Evolutionary conservation across 202 grass and related monocot species (phyloP).

Genomic region (Carex arenaria): DNA sequence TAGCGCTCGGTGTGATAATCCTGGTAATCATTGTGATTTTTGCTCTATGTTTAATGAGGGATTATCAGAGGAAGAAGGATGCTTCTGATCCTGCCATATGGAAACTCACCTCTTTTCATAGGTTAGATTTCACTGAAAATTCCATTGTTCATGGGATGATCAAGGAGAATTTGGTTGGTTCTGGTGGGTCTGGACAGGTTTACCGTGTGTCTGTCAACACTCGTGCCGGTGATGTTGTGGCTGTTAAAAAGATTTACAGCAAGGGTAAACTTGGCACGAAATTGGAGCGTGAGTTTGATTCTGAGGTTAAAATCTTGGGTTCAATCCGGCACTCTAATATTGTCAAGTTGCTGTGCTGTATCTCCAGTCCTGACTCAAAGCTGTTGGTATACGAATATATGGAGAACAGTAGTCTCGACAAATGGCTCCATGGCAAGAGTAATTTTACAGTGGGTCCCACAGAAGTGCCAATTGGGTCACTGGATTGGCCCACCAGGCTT

Average conservation of each 20-base stretch:
- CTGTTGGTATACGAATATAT: slow-evolving; percentile 87
- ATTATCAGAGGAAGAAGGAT: slow-evolving; percentile 29
- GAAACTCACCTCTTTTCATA: slow-evolving; percentile 83
- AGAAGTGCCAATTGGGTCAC: background rate
- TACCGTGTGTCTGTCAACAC: slow-evolving; percentile 47
- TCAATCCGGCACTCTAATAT: slow-evolving; percentile 66
- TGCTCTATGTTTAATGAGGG: slow-evolving; percentile 31
- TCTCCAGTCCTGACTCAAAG: slow-evolving; percentile 50
- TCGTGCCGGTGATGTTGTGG: slow-evolving; percentile 37
- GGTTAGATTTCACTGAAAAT: slow-evolving; percentile 47
- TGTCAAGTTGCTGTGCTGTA: slow-evolving; percentile 59
- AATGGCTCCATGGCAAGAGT: slow-evolving; percentile 44
- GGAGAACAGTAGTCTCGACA: slow-evolving; percentile 62
- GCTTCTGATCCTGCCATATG: slow-evolving; percentile 25
- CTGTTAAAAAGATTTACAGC: slow-evolving; percentile 68
- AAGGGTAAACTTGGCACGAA: slow-evolving; percentile 34
- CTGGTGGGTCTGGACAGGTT: slow-evolving; percentile 61
- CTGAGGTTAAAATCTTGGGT: slow-evolving; percentile 64
- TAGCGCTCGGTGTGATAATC: slow-evolving; percentile 26
- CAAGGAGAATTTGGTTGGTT: slow-evolving; percentile 67
- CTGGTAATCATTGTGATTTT: slow-evolving; percentile 36
- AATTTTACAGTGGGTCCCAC: background rate
- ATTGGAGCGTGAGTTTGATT: slow-evolving; percentile 62
- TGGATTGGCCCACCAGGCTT: slow-evolving; percentile 69
- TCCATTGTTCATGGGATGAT: slow-evolving; percentile 42